These are phyloP conservation scores for Cercophora newfieldiana DNA, from an alignment of 495 filamentous ascomycete species.

Conservation along the genomic window DNA sequence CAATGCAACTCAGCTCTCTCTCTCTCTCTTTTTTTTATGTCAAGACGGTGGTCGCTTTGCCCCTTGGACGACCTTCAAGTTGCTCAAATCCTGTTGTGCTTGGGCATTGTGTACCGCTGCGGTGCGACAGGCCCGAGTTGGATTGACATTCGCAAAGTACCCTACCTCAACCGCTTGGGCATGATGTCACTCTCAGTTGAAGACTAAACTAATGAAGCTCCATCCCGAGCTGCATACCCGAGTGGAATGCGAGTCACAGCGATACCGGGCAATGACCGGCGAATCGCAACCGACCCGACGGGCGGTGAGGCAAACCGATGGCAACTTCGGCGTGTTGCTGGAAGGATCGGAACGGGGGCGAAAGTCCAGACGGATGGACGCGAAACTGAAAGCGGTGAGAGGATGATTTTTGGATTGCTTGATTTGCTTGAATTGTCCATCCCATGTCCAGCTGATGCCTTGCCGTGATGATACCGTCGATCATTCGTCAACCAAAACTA, in stretches of 20 bases:
- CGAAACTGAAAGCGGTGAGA: not conserved
- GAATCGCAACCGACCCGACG: not conserved
- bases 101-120: too few relatives aligned
- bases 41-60: not conserved
- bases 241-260: not conserved
- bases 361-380: not conserved
- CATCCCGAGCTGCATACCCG: not conserved
- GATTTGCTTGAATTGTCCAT: not conserved
- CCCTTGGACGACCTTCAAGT: not conserved
- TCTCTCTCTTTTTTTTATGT: too few relatives aligned
- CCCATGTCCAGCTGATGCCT: slow-evolving; percentile 3
- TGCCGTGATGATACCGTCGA: slow-evolving; percentile 7
- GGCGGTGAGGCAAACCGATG: not conserved
- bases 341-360: not conserved
- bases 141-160: too few relatives aligned
- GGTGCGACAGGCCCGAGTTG: too few relatives aligned
- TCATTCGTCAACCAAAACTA: slow-evolving; percentile 1
- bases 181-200: too few relatives aligned
- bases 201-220: too few relatives aligned
- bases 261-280: not conserved
- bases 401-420: not conserved
- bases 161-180: too few relatives aligned
- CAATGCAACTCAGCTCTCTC: not conserved
- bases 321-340: not conserved
- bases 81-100: too few relatives aligned